Base-by-base conservation (phyloP, 768 basidiomycete genomes). In the Exidia glandulosa region DNA sequence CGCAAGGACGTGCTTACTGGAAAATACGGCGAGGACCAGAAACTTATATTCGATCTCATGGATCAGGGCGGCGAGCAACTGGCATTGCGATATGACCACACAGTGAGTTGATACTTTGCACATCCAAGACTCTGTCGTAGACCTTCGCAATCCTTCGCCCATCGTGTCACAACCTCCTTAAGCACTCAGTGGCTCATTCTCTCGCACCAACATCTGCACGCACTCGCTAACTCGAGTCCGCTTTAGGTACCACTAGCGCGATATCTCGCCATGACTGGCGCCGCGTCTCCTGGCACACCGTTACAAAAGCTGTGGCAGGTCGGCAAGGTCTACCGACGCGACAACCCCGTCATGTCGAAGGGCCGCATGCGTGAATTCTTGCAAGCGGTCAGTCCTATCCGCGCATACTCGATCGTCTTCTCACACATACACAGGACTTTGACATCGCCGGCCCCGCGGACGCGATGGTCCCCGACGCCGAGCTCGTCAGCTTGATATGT, bases 311-410 rank as follows among this genome's bases (percentile, higher is more conserved):
- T 97, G 14, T 99, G 93, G 86, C 96, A 98, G 72, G 86, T 99
- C 57, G 94, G 94, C n/a, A 99, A 98, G 74, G 96, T 99, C 23
- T 99, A 98, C 73, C 79, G 96, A 63, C 77, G 96, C 69, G 96
- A 99, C 73, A 92, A 86, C 64, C 96, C 96, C 0, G 94, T 94
- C 60, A 94, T 98, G 87, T 88, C 86, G 31, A 99, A 99, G 76
- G 96, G 96, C 0, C 80, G 96, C 30, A 96, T 99, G 94, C 83
- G 96, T 61, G 96, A 99, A 75, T 99, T 99, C 68, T 91, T 88
- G 67, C 96, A 99, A 73, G 96, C 95, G 63, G 92, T 94, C 64
- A 65, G 83, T 75, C 19, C 14, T 14, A 2, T 45, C 62, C 27
- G 3, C 3, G 3, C 48, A n/a, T 45, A 10, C 47, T 32, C 52